Base-by-base conservation (phyloP, 768 basidiomycete genomes). In the Phallus indusiatus region DNA sequence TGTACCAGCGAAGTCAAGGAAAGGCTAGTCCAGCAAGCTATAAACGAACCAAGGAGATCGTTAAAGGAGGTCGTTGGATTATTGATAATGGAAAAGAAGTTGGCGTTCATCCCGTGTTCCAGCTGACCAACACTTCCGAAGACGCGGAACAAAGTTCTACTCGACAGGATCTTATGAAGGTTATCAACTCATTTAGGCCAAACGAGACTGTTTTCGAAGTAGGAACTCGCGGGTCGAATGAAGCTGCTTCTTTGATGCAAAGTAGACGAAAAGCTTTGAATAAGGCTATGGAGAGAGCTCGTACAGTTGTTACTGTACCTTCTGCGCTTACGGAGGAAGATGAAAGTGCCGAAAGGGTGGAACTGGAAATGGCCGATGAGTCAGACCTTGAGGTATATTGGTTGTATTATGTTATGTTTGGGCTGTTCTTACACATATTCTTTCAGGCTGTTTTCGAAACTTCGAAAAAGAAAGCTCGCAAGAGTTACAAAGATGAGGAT, bases 1-100 rank as follows among this genome's bases (percentile, higher is more conserved):
- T 98, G 90, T 98, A 95, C 69, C 94, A 97, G 66, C 84, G 93
- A 34, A 91, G 90, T 62, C 86, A 91, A 69, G 88, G 88, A 20
- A 96, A 94, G 68, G 94, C 95, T 17, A 88, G 85, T 66, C 79
- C 81, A 16, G 84, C 85, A 58, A 88, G 87, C 67, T 91, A 97
- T 73, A 83, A 85, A 63, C 83, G 94, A 5, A 88, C 94, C 14
- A 98, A 98, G 67, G 86, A 85, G 60, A 86, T 96, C 77, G 76
- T 79, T 52, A 90, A 88, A 65, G 79, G 81, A 42, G 74, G 79
- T 1, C 82, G 84, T 56, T 91, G 88, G 84, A 77, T 82, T 22
- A 74, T 88, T 17, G 81, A 84, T 1, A 83, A 81, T 1, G 79
- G 82, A 21, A 70, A 70, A 34, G 81, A 83, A 53, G 77, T 83